Evolutionary conservation across 164 flowering plant species (phyloP), one percentile per base, ranked within the genome.

Genomic region (Pachysandra terminalis): DNA sequence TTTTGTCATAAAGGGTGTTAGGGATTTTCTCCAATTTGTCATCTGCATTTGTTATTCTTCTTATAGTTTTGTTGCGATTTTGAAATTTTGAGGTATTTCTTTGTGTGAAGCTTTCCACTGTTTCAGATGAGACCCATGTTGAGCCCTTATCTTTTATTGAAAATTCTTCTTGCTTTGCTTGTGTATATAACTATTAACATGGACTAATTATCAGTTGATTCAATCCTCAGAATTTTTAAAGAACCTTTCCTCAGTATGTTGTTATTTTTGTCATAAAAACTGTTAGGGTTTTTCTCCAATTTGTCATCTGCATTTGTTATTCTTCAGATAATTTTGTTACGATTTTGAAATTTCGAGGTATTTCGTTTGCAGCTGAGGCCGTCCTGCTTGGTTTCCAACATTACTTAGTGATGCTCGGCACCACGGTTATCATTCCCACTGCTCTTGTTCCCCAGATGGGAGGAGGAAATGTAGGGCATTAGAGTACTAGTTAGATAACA

Each of bases 381-480:
- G 73, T 85, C n/a, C 73, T 85, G 3, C 76, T 85, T 59, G 89
- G 87, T 35, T 85, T 85, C 68, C 89, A 85, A 68, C 89, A 85
- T 71, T 85, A 83, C 72, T 40, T 85, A 26, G 89, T 85, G 65
- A 83, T 85, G 89, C 83, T 85, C 27, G 89, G 89, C 9, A 85
- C 89, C 41, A 83, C 85, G 14, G 89, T 85, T 59, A 61, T 85
- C 22, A 85, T 85, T 67, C 84, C 87, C 16, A 71, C 80, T 19
- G 60, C 64, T 61, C 74, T 83, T n/a, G 87, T 85, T 73, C 87
- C 89, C 59, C 89, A 85, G 68, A 85, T 85, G 89, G 89, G 89
- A 19, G 89, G 89, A 48, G 82, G 84, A 71, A 71, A 79, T 65
- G 87, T 85, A 71, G 69, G 84, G 23, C 32, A 63, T 65, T 19